Percentiles rank a stretch among this genome's conserved stretches.
Evolutionary conservation across 1,139 yeast species (phyloP).

Genomic region (Geotrichum bryndzae): DNA sequence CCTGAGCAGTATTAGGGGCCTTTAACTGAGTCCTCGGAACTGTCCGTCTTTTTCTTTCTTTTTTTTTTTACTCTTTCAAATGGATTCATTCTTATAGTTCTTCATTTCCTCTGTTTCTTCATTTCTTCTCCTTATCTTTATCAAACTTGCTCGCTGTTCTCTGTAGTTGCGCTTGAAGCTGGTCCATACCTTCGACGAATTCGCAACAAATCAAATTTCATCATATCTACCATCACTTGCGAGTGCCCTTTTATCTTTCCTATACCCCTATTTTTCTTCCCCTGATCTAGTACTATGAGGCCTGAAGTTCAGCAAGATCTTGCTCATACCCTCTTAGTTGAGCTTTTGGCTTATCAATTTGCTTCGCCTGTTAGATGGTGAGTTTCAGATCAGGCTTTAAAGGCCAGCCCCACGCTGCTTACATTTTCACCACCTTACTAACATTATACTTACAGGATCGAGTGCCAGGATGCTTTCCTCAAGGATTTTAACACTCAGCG

Average conservation of each 20-base stretch:
- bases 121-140: background rate
- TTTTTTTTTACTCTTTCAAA: background rate
- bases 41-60: background rate
- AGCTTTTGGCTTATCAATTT: slow-evolving; percentile 93
- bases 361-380: slow-evolving; percentile 98
- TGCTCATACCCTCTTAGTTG: slow-evolving; percentile 89
- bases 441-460: slow-evolving; percentile 45
- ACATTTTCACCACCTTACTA: background rate
- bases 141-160: background rate
- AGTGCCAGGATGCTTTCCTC: slow-evolving; percentile 95
- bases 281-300: slow-evolving; percentile 49
- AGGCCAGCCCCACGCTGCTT: too few relatives aligned
- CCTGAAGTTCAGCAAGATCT: slow-evolving; percentile 98
- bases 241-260: background rate
- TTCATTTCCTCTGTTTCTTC: background rate
- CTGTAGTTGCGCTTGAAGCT: background rate
- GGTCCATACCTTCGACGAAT: background rate
- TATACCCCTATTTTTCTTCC: background rate
- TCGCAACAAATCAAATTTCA: background rate
- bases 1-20: background rate
- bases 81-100: background rate
- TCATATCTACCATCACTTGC: background rate
- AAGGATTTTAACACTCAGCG: slow-evolving; percentile 93
- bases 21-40: background rate
- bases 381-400: slow-evolving; percentile 18